Evolutionary conservation across 345 rosid genomes (phyloP).

Genomic region (Erysimum cheiranthoides): DNA sequence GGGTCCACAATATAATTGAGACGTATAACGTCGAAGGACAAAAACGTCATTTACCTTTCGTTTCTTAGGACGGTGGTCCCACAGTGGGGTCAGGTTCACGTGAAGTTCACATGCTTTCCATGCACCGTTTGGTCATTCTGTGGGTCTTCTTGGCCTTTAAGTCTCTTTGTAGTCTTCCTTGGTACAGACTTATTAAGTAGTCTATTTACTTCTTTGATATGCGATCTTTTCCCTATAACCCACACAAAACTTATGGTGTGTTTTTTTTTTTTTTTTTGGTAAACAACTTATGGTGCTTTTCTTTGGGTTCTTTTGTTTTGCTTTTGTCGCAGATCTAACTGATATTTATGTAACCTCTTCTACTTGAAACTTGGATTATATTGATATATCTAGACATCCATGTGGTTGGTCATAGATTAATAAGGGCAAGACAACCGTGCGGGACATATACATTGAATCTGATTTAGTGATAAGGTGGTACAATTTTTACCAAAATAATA

Average conservation of each 20-base stretch:
- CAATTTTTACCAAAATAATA: too few species aligned
- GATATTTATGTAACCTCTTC: background rate
- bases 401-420: too few species aligned
- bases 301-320: background rate
- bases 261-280: too few species aligned
- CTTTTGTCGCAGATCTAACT: background rate
- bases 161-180: constrained; percentile 30
- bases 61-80: constrained; percentile 2
- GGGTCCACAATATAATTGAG: constrained; percentile 19
- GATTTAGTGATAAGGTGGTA: too few species aligned
- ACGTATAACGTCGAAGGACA: background rate
- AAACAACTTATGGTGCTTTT: background rate
- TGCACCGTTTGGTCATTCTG: constrained; percentile 26
- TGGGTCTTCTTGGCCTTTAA: background rate
- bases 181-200: background rate
- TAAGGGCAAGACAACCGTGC: too few species aligned
- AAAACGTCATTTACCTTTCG: constrained; percentile 3
- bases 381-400: too few species aligned
- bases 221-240: too few species aligned
- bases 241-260: background rate
- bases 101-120: constrained; percentile 58
- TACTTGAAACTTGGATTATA: too few species aligned
- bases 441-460: too few species aligned
- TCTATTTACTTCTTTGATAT: background rate
- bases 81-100: constrained; percentile 47